Percentiles rank a stretch among this genome's conserved stretches.
Evolutionary conservation across 176 grass and related monocot species (phyloP).

Genomic region (sorghum (Sorghum bicolor)): DNA sequence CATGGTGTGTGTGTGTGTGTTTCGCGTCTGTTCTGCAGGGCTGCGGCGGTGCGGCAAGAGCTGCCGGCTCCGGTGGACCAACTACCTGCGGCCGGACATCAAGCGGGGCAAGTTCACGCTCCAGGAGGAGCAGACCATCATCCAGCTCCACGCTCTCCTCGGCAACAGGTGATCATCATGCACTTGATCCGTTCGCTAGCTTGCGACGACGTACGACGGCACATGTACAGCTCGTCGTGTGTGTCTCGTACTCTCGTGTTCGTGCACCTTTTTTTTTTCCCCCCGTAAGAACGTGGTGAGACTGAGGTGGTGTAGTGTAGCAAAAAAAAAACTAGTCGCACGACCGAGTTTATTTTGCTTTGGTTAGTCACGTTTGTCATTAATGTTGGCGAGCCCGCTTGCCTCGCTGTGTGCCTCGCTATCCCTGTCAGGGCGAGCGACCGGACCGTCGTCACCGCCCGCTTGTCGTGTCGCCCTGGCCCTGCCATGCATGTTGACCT

Average conservation of each 20-base stretch:
- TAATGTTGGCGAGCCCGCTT: constrained; percentile 25
- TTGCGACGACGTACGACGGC: neutral
- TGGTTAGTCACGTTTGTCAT: constrained; percentile 31
- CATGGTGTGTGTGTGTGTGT: no score
- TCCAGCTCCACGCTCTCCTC: constrained; percentile 78
- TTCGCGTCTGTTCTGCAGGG: constrained; percentile 17
- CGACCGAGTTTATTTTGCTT: neutral
- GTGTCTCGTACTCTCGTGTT: no score
- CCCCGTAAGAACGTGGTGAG: neutral
- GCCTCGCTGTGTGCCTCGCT: constrained; percentile 25
- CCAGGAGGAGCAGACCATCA: constrained; percentile 79
- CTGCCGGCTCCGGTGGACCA: constrained; percentile 79
- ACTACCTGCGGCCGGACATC: constrained; percentile 76
- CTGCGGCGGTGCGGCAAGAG: constrained; percentile 76
- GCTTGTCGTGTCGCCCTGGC: neutral
- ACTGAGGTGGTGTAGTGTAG: neutral
- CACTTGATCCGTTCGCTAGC: neutral
- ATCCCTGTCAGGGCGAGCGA: constrained; percentile 21
- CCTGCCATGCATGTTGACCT: constrained; percentile 34
- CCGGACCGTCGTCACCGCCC: constrained; percentile 32
- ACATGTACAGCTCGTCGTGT: neutral
- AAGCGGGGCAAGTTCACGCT: constrained; percentile 70
- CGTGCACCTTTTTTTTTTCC: no score
- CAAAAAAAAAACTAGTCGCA: neutral
- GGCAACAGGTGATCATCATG: constrained; percentile 60